phyloP scores from a whole-genome alignment of 176 grass and related monocot genomes.

The Musa beccarii region DNA sequence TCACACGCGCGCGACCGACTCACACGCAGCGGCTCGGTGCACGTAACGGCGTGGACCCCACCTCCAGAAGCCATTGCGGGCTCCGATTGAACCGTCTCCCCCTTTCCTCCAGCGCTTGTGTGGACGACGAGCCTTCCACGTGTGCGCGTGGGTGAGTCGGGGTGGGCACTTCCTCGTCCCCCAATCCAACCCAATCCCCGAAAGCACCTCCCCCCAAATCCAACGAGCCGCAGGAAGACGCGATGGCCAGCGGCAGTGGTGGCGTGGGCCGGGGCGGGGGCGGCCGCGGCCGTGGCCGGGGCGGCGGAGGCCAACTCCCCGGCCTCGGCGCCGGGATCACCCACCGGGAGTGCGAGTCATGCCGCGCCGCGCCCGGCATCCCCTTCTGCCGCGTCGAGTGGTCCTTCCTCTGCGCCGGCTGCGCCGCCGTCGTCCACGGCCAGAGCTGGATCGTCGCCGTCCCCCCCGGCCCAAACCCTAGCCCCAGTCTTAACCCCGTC shows the following conservation, averaged over 20 bases:
- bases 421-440: constrained; percentile 30
- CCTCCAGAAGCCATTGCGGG: too few relatives aligned
- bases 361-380: constrained; percentile 31
- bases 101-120: background rate
- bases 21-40: too few relatives aligned
- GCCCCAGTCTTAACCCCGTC: background rate
- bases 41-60: too few relatives aligned
- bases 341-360: constrained; percentile 25
- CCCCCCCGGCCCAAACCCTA: constrained; percentile 13
- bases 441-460: constrained; percentile 45
- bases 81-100: too few relatives aligned
- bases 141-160: background rate
- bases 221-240: too few relatives aligned
- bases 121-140: background rate
- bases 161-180: background rate
- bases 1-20: too few relatives aligned
- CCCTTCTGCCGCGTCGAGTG: constrained; percentile 47
- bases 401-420: constrained; percentile 43
- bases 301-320: background rate
- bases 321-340: background rate
- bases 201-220: background rate
- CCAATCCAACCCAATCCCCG: background rate
- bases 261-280: background rate
- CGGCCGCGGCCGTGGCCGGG: background rate
- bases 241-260: background rate